Evolutionary conservation across 2,329 filamentous ascomycete genomes (phyloP), one percentile per base, ranked within the genome.

Genomic region (Massarina eburnea): DNA sequence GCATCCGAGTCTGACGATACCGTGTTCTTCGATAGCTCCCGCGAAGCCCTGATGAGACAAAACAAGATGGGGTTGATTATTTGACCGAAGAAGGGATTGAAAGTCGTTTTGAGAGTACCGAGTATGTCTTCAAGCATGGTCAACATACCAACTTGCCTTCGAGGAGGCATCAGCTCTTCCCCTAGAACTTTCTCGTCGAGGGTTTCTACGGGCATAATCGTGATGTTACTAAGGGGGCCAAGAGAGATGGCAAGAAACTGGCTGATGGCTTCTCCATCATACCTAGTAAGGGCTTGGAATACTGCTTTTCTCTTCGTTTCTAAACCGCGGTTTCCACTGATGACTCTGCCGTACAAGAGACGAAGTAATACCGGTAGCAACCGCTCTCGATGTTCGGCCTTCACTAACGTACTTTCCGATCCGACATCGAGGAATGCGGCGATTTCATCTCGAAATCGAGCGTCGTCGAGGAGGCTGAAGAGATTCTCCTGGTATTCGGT

Each of bases 371-470:
- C 82, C 1, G 94, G 92, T 78, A 97, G 89, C 27, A 96, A 71
- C 36, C 83, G 81, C 3, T 74, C 62, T 8, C 87, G 83, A 62
- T 99, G 90, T 40, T 86, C 82, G 6, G 84, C 75, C 55, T 85
- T 84, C 54, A 96, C 86, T 43, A 85, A 72, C 46, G 84, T 84
- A 49, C 81, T 76, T 30, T 82, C 74, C 19, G 73, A 64, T 15
- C 88, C 85, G 14, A 86, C 81, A 61, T 90, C 86, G 42, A 99
- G 80, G 54, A 99, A 87, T 4, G 94, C 83, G 0, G 90, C 86
- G n/a, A 99, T 79, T 66, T 97, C 92, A 61, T 97, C 94, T 62
- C 91, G 89, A 72, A 97, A 96, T 39, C 89, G 82, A 19, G 88
- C 85, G 52, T 97, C 94, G 55, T 99, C 94, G 8, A 97, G 80